A percentile compares a stretch with the other conserved stretches of the same genome.
Conservation (phyloP, 805 yeast species). For the Saccharomycopsis amapae region DNA sequence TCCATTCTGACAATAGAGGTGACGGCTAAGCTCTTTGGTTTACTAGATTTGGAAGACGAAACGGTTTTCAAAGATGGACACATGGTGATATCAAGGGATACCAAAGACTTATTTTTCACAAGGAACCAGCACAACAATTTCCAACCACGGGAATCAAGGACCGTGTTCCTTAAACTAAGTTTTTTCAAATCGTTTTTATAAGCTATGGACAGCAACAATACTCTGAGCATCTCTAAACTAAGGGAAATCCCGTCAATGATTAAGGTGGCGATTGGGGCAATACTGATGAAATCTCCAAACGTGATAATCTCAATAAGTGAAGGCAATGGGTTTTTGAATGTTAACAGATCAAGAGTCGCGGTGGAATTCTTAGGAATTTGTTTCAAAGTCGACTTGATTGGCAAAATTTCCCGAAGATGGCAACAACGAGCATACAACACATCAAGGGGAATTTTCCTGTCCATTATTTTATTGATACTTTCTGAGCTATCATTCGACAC, state of each 20-base stretch:
- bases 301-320: conserved; percentile 82
- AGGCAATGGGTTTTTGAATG: conserved; percentile 80
- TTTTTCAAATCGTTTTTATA: conserved; percentile 57
- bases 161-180: conserved; percentile 72
- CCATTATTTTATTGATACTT: conserved; percentile 16
- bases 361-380: conserved; percentile 73
- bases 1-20: conserved; percentile 31
- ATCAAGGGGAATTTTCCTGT: conserved; percentile 37
- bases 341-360: conserved; percentile 65
- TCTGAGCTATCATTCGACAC: conserved; percentile 5
- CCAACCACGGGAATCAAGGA: conserved; percentile 76
- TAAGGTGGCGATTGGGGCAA: conserved; percentile 73
- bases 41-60: conserved; percentile 1
- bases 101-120: conserved; percentile 50
- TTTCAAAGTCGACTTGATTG: conserved; percentile 82
- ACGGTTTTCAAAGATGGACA: conserved; percentile 29
- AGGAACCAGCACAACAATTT: conserved; percentile 69
- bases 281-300: conserved; percentile 79
- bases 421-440: conserved; percentile 86
- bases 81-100: conserved; percentile 62
- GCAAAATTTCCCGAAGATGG: conserved; percentile 83
- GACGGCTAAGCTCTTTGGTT: not conserved
- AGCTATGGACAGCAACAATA: conserved; percentile 25
- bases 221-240: conserved; percentile 68
- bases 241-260: conserved; percentile 74